Evolutionary conservation across 176 grass and related monocot genomes (phyloP).

Genomic region (Bonia amplexicaulis): DNA sequence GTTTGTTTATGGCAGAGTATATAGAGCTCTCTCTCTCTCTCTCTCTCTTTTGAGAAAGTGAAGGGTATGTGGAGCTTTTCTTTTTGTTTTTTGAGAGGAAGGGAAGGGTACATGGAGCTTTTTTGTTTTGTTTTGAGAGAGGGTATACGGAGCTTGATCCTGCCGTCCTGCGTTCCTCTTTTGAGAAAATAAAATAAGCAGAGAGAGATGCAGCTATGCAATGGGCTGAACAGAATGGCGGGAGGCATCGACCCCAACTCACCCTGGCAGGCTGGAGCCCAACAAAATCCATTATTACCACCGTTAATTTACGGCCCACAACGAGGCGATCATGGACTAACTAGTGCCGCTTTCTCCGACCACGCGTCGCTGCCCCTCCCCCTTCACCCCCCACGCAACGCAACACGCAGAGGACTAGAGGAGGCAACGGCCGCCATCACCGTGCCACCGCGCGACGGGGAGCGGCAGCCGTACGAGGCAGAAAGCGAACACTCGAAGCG

Average conservation of each 20-base stretch:
- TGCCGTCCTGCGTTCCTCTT: no score
- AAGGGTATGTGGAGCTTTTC: no score
- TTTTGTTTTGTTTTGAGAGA: no score
- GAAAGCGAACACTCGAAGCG: background rate
- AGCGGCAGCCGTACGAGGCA: background rate
- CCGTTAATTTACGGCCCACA: background rate
- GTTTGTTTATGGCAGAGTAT: no score
- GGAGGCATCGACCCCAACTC: background rate
- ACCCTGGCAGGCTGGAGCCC: background rate
- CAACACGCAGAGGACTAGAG: background rate
- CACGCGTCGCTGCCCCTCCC: background rate
- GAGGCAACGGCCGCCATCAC: background rate
- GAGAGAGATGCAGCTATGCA: no score
- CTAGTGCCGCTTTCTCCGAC: background rate
- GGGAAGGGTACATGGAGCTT: no score
- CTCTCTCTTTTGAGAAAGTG: no score
- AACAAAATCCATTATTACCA: background rate
- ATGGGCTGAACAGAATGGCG: background rate
- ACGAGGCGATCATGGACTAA: background rate
- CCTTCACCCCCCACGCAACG: background rate
- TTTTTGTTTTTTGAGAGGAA: no score
- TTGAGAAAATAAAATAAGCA: no score
- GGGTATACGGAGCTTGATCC: no score
- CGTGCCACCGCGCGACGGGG: background rate
- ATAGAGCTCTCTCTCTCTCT: no score